Evolutionary conservation across 2,329 filamentous ascomycete species (phyloP).

Genomic region (Colletotrichum higginsianum): DNA sequence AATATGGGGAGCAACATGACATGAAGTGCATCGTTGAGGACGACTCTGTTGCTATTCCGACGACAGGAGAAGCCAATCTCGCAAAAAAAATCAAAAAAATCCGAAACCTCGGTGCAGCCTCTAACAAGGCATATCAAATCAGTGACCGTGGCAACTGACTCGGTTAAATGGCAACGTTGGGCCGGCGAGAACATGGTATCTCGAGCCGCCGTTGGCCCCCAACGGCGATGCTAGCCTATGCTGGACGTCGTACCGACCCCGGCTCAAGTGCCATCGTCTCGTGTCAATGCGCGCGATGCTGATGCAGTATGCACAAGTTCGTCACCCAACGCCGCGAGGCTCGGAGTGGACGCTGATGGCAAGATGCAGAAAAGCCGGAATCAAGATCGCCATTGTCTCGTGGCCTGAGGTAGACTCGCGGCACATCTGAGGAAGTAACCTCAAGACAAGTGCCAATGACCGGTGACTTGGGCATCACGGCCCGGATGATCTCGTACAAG

Average conservation of each 20-base stretch:
- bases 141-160: constrained; percentile 13
- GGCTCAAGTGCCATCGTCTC: constrained; percentile 6
- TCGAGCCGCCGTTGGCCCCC: neutral
- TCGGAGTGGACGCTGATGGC: neutral
- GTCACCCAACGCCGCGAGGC: neutral
- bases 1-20: neutral
- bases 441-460: constrained; percentile 23
- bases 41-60: neutral
- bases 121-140: neutral
- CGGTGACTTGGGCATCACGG: constrained; percentile 34
- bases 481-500: constrained; percentile 12
- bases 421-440: constrained; percentile 32
- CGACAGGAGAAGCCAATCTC: neutral
- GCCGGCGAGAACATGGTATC: constrained; percentile 4
- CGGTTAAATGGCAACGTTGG: constrained; percentile 17
- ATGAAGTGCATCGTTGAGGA: neutral
- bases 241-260: constrained; percentile 24
- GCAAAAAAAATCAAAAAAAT: too few relatives aligned
- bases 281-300: constrained; percentile 4
- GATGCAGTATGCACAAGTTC: neutral
- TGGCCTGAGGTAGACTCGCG: constrained; percentile 18
- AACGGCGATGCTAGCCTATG: neutral
- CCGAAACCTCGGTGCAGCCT: neutral
- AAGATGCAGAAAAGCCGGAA: neutral
- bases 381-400: constrained; percentile 20